Evolutionary conservation across 768 basidiomycete species (phyloP), one percentile per base, ranked within the genome.

Genomic region (Lactarius indigo): DNA sequence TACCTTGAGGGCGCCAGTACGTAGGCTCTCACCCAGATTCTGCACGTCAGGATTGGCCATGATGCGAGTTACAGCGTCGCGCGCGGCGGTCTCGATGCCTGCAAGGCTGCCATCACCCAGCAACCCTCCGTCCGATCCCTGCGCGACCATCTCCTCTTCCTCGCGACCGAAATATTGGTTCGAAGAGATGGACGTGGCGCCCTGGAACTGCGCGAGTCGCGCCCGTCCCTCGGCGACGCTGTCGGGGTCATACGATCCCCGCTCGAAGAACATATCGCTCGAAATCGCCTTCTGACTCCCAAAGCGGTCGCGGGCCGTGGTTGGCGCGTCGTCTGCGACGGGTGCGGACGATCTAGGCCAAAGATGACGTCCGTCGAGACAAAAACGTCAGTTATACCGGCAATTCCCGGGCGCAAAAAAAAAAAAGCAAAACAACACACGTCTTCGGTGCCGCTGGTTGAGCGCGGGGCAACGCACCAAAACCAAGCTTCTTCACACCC

Each of bases 241-340:
- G 42, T 76, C 73, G 2, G 92, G 86, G 74, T 98, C 96, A 78
- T 97, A 98, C 26, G 87, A 76, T 58, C 91, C 90, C 50, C 96
- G 85, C 28, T 89, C 94, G 75, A 98, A 98, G 81, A 90, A 98
- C 92, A 95, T 94, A 74, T 98, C 97, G 4, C 94, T 96, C 6
- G 96, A 98, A 75, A 99, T 99, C 62, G 86, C 94, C 75, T 98
- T 99, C 75, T 98, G 97, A 66, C 74, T 76, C 2, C 94, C 92
- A 75, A 98, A 99, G 72, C 92, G 93, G 9, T 96, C 90, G 64
- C 95, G 87, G 1, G 97, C 96, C 20, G 85, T 85, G 5, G 87
- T 94, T 0, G 88, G 87, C 31, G 87, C 79, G 61, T 91, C 86
- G 59, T 87, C 89, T 5, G 57, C 75, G 2, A 77, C 74, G 1